phyloP scores from a whole-genome alignment of 306 rosid species.

The Neltuma alba region DNA sequence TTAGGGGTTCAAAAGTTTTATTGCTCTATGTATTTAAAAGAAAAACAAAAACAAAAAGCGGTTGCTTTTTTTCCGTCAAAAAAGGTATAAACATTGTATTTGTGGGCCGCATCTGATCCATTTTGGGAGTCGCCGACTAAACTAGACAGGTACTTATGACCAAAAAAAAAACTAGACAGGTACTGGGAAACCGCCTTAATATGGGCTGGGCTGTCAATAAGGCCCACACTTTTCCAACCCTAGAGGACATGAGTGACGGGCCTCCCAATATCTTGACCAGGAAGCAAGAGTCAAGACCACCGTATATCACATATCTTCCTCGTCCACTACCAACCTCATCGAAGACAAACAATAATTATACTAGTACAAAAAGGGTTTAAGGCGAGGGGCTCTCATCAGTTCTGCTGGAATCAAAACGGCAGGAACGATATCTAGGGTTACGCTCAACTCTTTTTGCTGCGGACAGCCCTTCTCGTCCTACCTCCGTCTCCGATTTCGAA shows the following conservation, averaged over 20 bases:
- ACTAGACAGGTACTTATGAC: not conserved
- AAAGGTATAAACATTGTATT: no score
- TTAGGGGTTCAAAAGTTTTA: no score
- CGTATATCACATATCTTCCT: not conserved
- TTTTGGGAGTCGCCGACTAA: no score
- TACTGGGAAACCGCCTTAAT: not conserved
- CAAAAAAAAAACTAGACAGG: no score
- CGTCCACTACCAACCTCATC: not conserved
- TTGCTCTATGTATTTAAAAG: no score
- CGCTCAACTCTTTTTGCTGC: not conserved
- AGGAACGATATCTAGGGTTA: slow-evolving; percentile 42
- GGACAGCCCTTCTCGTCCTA: slow-evolving; percentile 7
- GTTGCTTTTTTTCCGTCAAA: no score
- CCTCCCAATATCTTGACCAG: not conserved
- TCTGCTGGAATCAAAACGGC: not conserved
- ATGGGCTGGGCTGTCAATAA: not conserved
- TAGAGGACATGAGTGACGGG: not conserved
- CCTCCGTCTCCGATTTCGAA: slow-evolving; percentile 1
- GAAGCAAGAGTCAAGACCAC: not conserved
- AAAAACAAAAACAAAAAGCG: no score
- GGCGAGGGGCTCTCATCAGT: not conserved
- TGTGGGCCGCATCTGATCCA: not conserved
- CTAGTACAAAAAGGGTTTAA: not conserved
- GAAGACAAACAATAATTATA: not conserved
- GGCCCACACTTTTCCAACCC: not conserved